Evolutionary conservation across 2,329 filamentous ascomycete genomes (phyloP), one percentile per base, ranked within the genome.

Genomic region (Neonectria ditissima): DNA sequence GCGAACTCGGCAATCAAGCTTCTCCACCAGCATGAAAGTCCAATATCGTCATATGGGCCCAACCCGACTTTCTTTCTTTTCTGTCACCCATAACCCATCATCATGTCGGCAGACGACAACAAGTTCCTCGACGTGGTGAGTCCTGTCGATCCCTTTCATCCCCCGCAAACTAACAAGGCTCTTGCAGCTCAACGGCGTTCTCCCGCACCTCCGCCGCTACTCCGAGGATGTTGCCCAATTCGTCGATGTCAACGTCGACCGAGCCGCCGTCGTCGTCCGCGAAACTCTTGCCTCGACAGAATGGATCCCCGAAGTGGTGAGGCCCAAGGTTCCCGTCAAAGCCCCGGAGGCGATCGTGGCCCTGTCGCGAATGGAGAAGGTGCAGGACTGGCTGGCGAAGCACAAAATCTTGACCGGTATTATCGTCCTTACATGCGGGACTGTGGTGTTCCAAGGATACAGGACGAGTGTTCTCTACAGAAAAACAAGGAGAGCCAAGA

Each of bases 221-320:
- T 90, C 91, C 16, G 83, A 85, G 70, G 86, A 92, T 56, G 86
- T 95, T 65, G 93, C 93, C 76, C 91, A 93, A 68, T 91, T 90
- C 69, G 88, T 97, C 76, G 93, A 97, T 79, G 85, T 86, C 62
- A 89, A 94, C 75, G 90, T 97, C 78, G 93, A 97, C 73, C 84
- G 86, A 63, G 89, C 93, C 47, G 92, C 94, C 57, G 83, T 85
- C 37, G 83, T 86, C 39, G 83, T 97, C 50, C 89, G 92, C 75
- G 89, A 93, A 66, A 85, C 86, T 5, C 83, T 93, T 48, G 86
- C 90, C 39, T 83, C 89, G 39, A 86, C 89, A 57, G 80, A 85
- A 76, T 96, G 93, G 92, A 81, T 97, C 14, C 92, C 92, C 44
- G 86, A 91, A 43, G 84, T 86, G 62, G 83, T 92, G 45, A 87